Conservation (phyloP, 2,329 filamentous ascomycete species). For the Epicoccum sorghinum region DNA sequence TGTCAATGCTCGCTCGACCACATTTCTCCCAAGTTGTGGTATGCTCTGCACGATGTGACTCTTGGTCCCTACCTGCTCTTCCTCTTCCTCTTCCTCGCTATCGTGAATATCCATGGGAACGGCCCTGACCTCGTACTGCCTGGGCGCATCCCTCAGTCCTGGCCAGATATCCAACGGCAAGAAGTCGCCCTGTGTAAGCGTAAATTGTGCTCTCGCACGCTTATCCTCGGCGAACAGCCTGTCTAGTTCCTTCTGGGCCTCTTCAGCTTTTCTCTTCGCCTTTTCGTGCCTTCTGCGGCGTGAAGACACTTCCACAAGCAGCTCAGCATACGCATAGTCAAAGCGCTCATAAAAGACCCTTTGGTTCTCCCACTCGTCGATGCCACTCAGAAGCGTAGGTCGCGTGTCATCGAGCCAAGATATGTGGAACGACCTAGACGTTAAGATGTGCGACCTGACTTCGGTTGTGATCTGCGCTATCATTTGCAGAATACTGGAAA, state of each 20-base stretch:
- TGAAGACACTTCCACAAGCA: conserved; percentile 83
- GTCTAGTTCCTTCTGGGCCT: conserved; percentile 78
- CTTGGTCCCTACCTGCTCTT: conserved; percentile 19
- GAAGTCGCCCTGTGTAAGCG: conserved; percentile 81
- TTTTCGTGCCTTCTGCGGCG: conserved; percentile 75
- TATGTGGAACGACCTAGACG: conserved; percentile 66
- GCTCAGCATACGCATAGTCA: conserved; percentile 78
- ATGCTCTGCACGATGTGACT: conserved; percentile 36
- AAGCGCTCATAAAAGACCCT: conserved; percentile 88
- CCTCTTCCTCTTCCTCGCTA: conserved; percentile 20
- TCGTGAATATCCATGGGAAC: conserved; percentile 22
- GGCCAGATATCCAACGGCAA: conserved; percentile 89
- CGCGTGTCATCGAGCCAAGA: conserved; percentile 75
- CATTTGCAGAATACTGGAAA: conserved; percentile 67
- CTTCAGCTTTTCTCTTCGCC: conserved; percentile 74
- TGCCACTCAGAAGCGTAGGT: conserved; percentile 67
- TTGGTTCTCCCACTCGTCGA: conserved; percentile 78
- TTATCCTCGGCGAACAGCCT: conserved; percentile 75
- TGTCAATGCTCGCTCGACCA: conserved; percentile 44
- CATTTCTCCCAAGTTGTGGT: conserved; percentile 42
- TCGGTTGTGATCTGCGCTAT: conserved; percentile 72
- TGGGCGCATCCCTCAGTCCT: conserved; percentile 53
- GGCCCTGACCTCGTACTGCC: conserved; percentile 42
- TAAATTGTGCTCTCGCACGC: conserved; percentile 76
- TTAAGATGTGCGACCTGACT: conserved; percentile 68